phyloP scores from a whole-genome alignment of 2,329 filamentous ascomycete genomes.

The Pseudopithomyces maydicus region DNA sequence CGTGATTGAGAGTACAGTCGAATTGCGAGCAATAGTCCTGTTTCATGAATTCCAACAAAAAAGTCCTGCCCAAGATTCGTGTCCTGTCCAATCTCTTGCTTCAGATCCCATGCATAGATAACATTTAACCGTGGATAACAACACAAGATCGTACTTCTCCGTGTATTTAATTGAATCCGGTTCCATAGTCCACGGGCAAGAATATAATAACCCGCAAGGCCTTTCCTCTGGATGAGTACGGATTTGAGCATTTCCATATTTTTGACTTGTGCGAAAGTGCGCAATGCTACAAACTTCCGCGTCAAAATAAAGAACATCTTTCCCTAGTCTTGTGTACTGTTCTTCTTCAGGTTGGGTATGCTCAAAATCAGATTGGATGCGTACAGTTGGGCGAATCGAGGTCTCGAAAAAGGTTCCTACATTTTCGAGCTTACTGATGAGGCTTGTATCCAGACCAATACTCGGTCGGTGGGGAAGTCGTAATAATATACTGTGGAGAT shows the following conservation, averaged over 20 bases:
- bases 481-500: background rate
- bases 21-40: background rate
- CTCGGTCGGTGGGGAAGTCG: too few relatives aligned
- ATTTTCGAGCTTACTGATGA: background rate
- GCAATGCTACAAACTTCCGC: background rate
- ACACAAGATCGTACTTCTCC: too few relatives aligned
- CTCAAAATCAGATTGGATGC: background rate
- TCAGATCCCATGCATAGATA: background rate
- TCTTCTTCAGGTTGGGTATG: background rate
- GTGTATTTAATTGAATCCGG: too few relatives aligned
- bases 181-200: too few relatives aligned
- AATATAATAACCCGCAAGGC: too few relatives aligned
- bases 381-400: background rate
- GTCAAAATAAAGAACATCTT: background rate
- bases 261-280: background rate
- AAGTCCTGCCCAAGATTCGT: too few relatives aligned
- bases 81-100: background rate
- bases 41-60: background rate
- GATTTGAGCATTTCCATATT: background rate
- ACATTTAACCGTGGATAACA: too few relatives aligned
- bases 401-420: background rate
- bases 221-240: too few relatives aligned
- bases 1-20: background rate
- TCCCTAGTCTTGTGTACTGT: background rate
- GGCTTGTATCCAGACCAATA: background rate